Base-by-base conservation (phyloP, 2,329 filamentous ascomycete genomes). In the Epicoccum sorghinum region DNA sequence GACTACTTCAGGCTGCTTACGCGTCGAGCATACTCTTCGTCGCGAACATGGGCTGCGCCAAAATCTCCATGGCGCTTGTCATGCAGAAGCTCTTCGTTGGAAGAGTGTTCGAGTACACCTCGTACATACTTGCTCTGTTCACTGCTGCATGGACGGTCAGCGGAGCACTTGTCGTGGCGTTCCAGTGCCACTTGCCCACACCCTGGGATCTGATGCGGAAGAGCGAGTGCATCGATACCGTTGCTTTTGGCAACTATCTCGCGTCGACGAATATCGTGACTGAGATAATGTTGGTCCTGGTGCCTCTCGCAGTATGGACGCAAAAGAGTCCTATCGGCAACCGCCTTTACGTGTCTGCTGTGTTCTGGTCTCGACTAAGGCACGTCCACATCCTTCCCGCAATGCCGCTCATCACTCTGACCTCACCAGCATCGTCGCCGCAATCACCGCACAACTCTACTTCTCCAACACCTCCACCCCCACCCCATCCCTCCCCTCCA, bases 251-350 rank as follows among this genome's bases (percentile, higher is more conserved):
- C n/a, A 69, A 71, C 41, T 71, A 70, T 45, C 50, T 70, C 5
- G 60, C 61, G 10, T 60, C 63, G 10, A 69, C 64, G 14, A 71
- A 69, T 48, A 65, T 70, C 24, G 53, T 65, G 1, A 50, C 64
- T 8, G 68, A 71, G 45, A 33, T 62, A 25, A 47, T 70, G 41
- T 59, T 71, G 32, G 57, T 71, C 12, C 22, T 59, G 14, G 62
- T 70, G 51, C 68, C 68, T 32, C 53, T 70, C 23, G 55, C 66
- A 30, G 53, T 69, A n/a, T 70, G 68, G 68, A 68, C 64, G 37
- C 41, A 66, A 22, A 60, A 66, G 4, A 44, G 61, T 25, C 60
- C 61, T 23, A 60, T 60, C 32, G 60, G 64, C 13, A 67, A 60
- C 43, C 62, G 64, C 24, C 37, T 64, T 4, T 66, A 61, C 40